Evolutionary conservation across 1,139 yeast genomes (phyloP).

Genomic region (Zhuliangozyma blackwelliae): DNA sequence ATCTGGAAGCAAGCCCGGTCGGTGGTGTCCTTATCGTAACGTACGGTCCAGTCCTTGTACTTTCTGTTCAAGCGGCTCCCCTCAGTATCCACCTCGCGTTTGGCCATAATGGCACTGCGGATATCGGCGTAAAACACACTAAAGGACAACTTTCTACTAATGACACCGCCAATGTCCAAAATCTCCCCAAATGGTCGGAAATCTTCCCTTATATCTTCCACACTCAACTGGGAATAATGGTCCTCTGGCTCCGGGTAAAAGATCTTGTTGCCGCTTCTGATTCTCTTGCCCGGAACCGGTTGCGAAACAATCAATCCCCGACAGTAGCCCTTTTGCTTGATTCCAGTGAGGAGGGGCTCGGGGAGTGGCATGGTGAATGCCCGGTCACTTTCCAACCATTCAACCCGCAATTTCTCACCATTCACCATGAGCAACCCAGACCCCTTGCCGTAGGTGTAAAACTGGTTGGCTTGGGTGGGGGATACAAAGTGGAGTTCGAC

Average conservation of each 20-base stretch:
- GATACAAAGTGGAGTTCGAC: constrained; percentile 53
- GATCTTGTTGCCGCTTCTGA: constrained; percentile 14
- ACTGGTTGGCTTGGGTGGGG: constrained; percentile 52
- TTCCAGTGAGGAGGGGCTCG: constrained; percentile 14
- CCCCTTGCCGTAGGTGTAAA: constrained; percentile 50
- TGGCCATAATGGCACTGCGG: constrained; percentile 61
- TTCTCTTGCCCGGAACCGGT: constrained; percentile 20
- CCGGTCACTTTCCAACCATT: constrained; percentile 30
- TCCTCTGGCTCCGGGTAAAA: constrained; percentile 32
- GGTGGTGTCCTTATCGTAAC: constrained; percentile 67
- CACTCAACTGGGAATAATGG: constrained; percentile 30
- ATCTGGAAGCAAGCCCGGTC: constrained; percentile 42
- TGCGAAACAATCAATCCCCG: constrained; percentile 32
- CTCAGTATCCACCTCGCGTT: constrained; percentile 33
- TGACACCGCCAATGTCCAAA: constrained; percentile 60
- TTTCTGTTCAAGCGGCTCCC: constrained; percentile 39
- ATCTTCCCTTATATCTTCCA: constrained; percentile 38
- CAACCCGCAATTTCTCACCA: constrained; percentile 46
- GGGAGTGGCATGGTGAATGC: too few relatives aligned
- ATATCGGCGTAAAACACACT: constrained; percentile 62
- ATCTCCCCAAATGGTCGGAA: constrained; percentile 58
- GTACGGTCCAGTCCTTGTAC: constrained; percentile 57
- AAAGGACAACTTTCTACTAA: constrained; percentile 62
- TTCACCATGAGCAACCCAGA: constrained; percentile 57
- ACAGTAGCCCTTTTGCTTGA: constrained; percentile 26